These are phyloP conservation scores for Sugiyamaella pinicola DNA, from an alignment of 1,139 yeast genomes.

Conservation along the genomic window DNA sequence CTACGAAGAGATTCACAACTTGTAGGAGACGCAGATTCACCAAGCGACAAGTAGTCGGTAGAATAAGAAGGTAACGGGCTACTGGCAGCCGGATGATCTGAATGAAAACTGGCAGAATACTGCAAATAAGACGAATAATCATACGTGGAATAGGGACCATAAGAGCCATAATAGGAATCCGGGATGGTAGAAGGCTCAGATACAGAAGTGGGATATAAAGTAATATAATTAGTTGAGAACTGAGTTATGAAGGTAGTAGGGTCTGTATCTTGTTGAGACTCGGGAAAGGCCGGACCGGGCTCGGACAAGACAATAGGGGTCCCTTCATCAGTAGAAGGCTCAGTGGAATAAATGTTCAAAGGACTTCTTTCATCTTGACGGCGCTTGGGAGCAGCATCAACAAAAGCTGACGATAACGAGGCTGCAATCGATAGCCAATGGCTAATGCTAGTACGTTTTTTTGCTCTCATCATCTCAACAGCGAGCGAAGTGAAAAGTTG, in stretches of 20 bases:
- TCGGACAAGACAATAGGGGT: not conserved
- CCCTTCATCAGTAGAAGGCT: not conserved
- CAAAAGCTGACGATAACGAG: not conserved
- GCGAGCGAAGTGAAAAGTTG: not conserved
- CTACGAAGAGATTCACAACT: not conserved
- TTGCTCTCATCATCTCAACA: slow-evolving; percentile 8
- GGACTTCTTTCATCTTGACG: not conserved
- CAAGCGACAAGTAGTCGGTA: not conserved
- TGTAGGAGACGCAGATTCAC: not conserved
- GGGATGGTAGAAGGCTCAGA: not conserved
- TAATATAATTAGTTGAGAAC: slow-evolving; percentile 7
- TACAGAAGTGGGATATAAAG: slow-evolving; percentile 11
- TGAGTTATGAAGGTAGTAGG: slow-evolving; percentile 1
- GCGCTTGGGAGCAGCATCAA: slow-evolving; percentile 11
- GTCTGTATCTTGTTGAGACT: not conserved
- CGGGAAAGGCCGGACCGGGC: slow-evolving; percentile 10
- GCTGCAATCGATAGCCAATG: slow-evolving; percentile 6
- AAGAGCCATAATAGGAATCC: slow-evolving; percentile 1
- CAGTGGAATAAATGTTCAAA: slow-evolving; percentile 1
- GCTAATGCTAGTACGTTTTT: not conserved
- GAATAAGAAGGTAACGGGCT: not conserved
- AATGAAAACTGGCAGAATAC: not conserved
- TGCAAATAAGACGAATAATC: not conserved
- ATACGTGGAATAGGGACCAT: not conserved
- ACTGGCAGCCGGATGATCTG: not conserved